Evolutionary conservation across 176 grass and related monocot species (phyloP), one percentile per base, ranked within the genome.

Genomic region (Eleusine indica): DNA sequence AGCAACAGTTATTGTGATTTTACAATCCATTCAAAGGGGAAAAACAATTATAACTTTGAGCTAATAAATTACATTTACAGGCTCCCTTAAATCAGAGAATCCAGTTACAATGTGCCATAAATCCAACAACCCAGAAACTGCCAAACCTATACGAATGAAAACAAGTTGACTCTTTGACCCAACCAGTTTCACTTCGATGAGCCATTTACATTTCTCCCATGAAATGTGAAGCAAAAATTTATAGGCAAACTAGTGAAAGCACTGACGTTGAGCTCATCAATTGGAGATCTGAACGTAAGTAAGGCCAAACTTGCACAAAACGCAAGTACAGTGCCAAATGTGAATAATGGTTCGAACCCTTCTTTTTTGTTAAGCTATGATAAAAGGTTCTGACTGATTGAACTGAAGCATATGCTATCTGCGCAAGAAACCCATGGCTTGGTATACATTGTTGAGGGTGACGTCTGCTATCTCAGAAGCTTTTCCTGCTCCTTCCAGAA

Each of bases 371-470:
- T 15, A 58, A 39, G 19, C 35, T 54, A 42, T 42, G 11, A 48
- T 40, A 51, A 82, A 82, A 68, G 52, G 17, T 68, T 73, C 32
- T 22, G 16, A 32, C 54, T 17, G 18, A 66, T 56, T 75, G 71
- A 66, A 72, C 22, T 70, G 82, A 76, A 66, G 19, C 62, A 52
- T 62, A 62, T 7, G 37, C 79, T 92, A 92, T 79, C 96, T 84
- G 69, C 73, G 85, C 83, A 98, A 92, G 83, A 98, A 98, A 57
- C 93, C 96, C 96, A 96, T 98, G 71, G 96, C 91, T 83, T 98
- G 93, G 83, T 98, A 94, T 60, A 95, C 82, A 66, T 98, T 98
- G 66, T 76, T 91, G 39, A 98, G 89, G 67, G 96, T 96, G 12
- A 73, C 56, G 41, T 90, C 89, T n/a, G 96, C 93, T 81, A 98